Evolutionary conservation across 2,329 filamentous ascomycete genomes (phyloP), one percentile per base, ranked within the genome.

Genomic region (Cordyceps militaris): DNA sequence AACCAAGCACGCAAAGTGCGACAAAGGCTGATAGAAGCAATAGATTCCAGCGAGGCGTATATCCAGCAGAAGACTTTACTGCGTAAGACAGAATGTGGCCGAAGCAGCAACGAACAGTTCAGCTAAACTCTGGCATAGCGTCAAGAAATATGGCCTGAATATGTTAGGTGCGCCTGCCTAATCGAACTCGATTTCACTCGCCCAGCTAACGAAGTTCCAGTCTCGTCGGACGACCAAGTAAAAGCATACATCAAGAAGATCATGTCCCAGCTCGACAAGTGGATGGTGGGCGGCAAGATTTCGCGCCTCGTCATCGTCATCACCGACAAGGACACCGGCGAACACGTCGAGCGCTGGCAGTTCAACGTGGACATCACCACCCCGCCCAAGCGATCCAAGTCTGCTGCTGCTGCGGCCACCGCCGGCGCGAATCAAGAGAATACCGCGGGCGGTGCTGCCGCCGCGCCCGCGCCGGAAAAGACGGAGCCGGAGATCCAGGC

Each of bases 191-290:
- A 21, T 14, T 5, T 19, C 16, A n/a, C 38, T 6, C 13, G 50
- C 36, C 34, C 23, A 28, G 34, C 44, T 56, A 56, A 28, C 58
- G 56, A 57, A 59, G 24, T 9, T 59, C 21, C 69, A 86, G 92
- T 97, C 53, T 95, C 93, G 32, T 85, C 91, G 62, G 94, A 99
- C 71, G 94, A 97, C 77, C 93, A 99, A 76, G 94, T 99, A 70
- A 96, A 96, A 74, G 91, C 92, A 32, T 99, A 99, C 76, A 96
- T 99, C 79, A 97, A 96, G 74, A 96, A 95, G 76, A 97, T 99
- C 76, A 99, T 97, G 92, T 87, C 86, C 28, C 94, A 99, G 74
- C 84, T 99, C 59, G 93, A 95, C 76, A 91, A 90, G 71, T 99
- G 94, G 94, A 97, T 97, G 91, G 81, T 91, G 55, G 89, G 88